A percentile compares a stretch with the other conserved stretches of the same genome.
phyloP scores from a whole-genome alignment of 495 filamentous ascomycete genomes.

The Hypomontagnella submonticulosa region DNA sequence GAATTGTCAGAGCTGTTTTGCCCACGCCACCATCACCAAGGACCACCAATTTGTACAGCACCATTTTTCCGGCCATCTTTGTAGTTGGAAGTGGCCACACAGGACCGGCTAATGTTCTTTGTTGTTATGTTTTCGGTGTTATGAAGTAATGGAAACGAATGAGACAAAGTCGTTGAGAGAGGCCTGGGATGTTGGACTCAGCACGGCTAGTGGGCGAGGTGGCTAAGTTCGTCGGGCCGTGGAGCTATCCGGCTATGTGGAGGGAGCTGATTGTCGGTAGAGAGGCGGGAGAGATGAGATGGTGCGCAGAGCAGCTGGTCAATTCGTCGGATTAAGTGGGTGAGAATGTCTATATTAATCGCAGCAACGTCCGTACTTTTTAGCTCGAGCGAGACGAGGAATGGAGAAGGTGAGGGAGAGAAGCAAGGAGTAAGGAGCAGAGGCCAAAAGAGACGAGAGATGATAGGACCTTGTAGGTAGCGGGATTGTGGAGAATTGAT shows the following conservation, averaged over 20 bases:
- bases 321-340: conserved; percentile 30
- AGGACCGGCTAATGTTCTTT: conserved; percentile 25
- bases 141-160: conserved; percentile 13
- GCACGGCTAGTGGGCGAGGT: conserved; percentile 36
- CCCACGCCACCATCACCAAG: conserved; percentile 82
- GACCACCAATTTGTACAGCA: conserved; percentile 98
- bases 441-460: conserved; percentile 22
- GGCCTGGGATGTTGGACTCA: conserved; percentile 28
- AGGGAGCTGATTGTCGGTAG: conserved; percentile 25
- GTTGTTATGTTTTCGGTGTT: conserved; percentile 4
- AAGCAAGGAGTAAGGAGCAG: conserved; percentile 27
- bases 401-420: conserved; percentile 28
- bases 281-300: conserved; percentile 35
- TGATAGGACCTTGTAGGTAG: conserved; percentile 37
- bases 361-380: conserved; percentile 42
- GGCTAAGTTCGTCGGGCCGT: conserved; percentile 46
- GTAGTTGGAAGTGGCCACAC: conserved; percentile 35
- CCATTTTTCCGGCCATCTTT: conserved; percentile 81
- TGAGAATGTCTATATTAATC: conserved; percentile 32
- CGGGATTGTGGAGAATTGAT: conserved; percentile 45
- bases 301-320: conserved; percentile 23
- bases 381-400: conserved; percentile 32
- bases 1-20: conserved; percentile 97
- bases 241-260: conserved; percentile 43
- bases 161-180: conserved; percentile 16